Conservation (phyloP, 345 rosid genomes). For the Alliaria petiolata region DNA sequence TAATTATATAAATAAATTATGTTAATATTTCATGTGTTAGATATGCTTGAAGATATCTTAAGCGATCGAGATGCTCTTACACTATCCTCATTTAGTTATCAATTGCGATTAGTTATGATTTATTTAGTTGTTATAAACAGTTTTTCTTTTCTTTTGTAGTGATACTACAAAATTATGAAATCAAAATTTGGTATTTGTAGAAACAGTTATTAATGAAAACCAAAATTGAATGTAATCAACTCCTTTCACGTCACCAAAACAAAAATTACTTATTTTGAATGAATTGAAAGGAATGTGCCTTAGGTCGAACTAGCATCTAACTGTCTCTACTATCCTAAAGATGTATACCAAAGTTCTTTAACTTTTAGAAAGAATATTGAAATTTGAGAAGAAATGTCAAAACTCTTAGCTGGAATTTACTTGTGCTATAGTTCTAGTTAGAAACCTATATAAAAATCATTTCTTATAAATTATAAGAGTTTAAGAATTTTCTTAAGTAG, state of each 20-base stretch:
- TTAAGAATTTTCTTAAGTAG: not conserved
- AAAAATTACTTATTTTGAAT: not conserved
- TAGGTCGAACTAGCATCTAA: not conserved
- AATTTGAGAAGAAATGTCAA: not conserved
- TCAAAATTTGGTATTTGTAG: not conserved
- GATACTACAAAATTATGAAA: not conserved
- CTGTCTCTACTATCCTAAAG: not conserved
- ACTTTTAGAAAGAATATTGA: not conserved
- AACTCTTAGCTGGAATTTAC: slow-evolving; percentile 3
- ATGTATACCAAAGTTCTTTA: not conserved
- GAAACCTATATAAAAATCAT: not conserved
- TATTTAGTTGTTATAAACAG: too few relatives aligned
- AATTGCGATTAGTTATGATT: too few relatives aligned
- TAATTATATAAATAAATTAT: too few relatives aligned
- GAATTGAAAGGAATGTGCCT: not conserved
- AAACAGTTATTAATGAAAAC: not conserved
- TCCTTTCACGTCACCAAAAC: not conserved
- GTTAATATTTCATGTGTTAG: too few relatives aligned
- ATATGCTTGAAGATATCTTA: too few relatives aligned
- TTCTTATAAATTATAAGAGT: not conserved
- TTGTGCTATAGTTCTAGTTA: not conserved
- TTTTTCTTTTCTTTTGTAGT: too few relatives aligned
- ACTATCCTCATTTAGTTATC: too few relatives aligned
- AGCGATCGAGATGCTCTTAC: too few relatives aligned
- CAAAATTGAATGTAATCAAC: not conserved